Conservation (phyloP, 192 early-diverging fungal species). For the Podila verticillata region DNA sequence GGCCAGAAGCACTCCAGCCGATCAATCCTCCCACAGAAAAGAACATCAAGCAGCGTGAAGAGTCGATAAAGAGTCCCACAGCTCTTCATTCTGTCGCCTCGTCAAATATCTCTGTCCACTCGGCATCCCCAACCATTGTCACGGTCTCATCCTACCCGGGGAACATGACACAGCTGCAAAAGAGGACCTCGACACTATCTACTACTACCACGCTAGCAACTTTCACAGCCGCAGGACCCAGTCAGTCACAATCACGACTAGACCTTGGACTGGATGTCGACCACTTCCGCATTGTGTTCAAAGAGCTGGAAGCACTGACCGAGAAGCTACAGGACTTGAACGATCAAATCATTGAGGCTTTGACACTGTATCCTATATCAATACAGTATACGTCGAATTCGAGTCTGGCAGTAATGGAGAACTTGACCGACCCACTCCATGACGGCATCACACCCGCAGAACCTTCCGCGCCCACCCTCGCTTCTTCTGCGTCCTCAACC, state of each 20-base stretch:
- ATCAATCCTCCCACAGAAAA: background rate
- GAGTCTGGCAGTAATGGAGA: background rate
- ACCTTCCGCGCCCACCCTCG: background rate
- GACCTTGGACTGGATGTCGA: constrained; percentile 8
- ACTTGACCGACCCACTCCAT: background rate
- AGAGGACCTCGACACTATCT: background rate
- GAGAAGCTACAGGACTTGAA: constrained; percentile 27
- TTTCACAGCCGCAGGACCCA: background rate
- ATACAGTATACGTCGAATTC: background rate
- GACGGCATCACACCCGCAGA: background rate
- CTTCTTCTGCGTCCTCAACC: background rate
- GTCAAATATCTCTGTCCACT: background rate
- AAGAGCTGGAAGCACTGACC: constrained; percentile 8
- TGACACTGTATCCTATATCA: constrained; percentile 13
- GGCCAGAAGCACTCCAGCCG: no score
- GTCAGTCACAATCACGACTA: background rate
- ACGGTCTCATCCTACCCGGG: background rate
- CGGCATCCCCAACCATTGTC: background rate
- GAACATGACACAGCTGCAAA: background rate
- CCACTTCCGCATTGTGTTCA: constrained; percentile 14
- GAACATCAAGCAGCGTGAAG: background rate
- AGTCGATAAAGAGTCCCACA: background rate
- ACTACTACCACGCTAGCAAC: background rate
- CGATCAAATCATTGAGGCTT: constrained; percentile 27
- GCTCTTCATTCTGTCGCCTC: background rate